Evolutionary conservation across 306 rosid species (phyloP).

Genomic region (Ammopiptanthus mongolicus): DNA sequence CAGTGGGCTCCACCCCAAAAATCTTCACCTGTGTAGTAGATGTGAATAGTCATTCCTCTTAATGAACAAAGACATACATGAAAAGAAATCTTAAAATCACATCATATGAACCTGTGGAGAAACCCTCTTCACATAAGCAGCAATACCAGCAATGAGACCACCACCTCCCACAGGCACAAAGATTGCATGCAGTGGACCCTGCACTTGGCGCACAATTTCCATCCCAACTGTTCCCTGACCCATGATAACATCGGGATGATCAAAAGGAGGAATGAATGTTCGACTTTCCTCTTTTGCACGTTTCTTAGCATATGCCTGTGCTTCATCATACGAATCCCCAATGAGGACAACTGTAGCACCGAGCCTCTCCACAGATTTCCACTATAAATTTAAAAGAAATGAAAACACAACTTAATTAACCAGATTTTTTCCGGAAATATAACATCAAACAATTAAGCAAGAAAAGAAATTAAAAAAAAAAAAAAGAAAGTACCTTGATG

Average conservation of each 20-base stretch:
- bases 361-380: constrained; percentile 79
- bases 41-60: neutral
- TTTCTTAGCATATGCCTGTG: constrained; percentile 86
- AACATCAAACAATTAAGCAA: neutral
- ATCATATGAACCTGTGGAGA: constrained; percentile 64
- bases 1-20: constrained; percentile 90
- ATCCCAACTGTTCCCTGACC: constrained; percentile 98
- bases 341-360: constrained; percentile 83
- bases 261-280: constrained; percentile 83
- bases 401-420: neutral
- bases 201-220: constrained; percentile 80
- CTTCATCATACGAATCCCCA: constrained; percentile 94
- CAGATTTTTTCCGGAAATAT: neutral
- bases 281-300: constrained; percentile 65
- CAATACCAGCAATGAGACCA: constrained; percentile 94
- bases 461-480: neutral
- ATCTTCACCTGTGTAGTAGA: constrained; percentile 65
- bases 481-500: constrained; percentile 66
- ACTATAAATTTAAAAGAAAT: constrained; percentile 36
- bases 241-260: constrained; percentile 88
- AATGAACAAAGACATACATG: neutral
- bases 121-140: constrained; percentile 93
- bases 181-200: constrained; percentile 67
- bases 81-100: neutral
- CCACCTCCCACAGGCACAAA: constrained; percentile 99